These are phyloP conservation scores for Berberis thunbergii DNA, from an alignment of 164 flowering plant species.

Conservation along the genomic window DNA sequence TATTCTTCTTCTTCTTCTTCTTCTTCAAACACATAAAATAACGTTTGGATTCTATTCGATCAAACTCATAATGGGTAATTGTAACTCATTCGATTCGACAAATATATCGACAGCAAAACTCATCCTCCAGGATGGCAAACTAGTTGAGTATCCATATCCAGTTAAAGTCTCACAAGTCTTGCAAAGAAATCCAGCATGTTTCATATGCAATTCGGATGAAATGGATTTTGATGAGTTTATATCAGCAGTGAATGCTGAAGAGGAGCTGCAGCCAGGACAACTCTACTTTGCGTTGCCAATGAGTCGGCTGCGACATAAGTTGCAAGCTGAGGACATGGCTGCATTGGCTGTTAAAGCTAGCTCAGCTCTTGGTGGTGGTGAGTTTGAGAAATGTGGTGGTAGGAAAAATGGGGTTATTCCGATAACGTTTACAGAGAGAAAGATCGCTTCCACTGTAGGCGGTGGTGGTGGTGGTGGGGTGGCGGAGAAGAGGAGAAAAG, in stretches of 20 bases:
- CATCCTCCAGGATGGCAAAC: conserved; percentile 55
- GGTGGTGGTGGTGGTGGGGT: conserved; percentile 6
- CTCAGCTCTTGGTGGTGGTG: conserved; percentile 22
- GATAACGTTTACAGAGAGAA: not conserved
- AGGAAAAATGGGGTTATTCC: conserved; percentile 6
- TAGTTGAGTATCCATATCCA: conserved; percentile 59
- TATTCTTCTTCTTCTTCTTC: not conserved
- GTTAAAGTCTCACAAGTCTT: conserved; percentile 60
- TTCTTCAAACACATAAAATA: not conserved
- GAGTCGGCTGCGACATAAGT: conserved; percentile 31
- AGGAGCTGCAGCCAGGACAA: conserved; percentile 67
- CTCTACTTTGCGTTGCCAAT: conserved; percentile 72
- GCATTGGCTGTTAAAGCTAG: conserved; percentile 90
- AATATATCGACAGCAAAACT: conserved; percentile 55
- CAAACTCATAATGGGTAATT: conserved; percentile 4
- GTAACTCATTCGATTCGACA: conserved; percentile 7
- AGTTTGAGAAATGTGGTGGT: not conserved
- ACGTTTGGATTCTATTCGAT: too few relatives aligned
- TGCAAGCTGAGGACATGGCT: conserved; percentile 74
- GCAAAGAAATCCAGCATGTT: conserved; percentile 41
- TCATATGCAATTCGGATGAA: conserved; percentile 82
- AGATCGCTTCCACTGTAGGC: not conserved
- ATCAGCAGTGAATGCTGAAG: conserved; percentile 44
- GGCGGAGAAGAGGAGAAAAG: conserved; percentile 8
- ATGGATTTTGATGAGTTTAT: conserved; percentile 77